Conservation (phyloP, 2,329 filamentous ascomycete species). For the Claviceps sp. region DNA sequence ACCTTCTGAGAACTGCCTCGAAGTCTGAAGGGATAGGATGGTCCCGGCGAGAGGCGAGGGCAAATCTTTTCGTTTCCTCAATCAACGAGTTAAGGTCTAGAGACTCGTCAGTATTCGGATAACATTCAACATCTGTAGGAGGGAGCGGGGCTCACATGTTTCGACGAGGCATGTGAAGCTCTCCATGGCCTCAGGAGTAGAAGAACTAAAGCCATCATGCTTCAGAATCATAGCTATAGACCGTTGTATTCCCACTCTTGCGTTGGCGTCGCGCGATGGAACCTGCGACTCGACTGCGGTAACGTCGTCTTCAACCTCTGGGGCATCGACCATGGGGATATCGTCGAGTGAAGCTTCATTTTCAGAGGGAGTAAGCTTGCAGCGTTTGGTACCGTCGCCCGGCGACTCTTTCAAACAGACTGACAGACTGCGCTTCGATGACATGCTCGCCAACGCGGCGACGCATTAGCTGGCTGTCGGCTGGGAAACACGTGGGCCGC, state of each 20-base stretch:
- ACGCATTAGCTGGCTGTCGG: background rate
- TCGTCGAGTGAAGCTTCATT: background rate
- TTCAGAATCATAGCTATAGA: conserved; percentile 42
- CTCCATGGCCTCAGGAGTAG: conserved; percentile 43
- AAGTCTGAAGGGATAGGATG: conserved; percentile 44
- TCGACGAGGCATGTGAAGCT: conserved; percentile 43
- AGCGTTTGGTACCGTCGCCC: conserved; percentile 19
- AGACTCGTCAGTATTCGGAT: conserved; percentile 8
- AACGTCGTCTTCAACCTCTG: conserved; percentile 7
- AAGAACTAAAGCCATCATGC: conserved; percentile 44
- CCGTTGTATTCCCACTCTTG: conserved; percentile 31
- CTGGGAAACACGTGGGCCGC: background rate
- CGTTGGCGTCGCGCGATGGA: conserved; percentile 20
- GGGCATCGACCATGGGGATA: background rate
- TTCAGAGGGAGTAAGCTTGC: background rate
- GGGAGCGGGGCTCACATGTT: conserved; percentile 33
- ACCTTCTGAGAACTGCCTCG: conserved; percentile 35
- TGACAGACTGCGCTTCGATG: conserved; percentile 24
- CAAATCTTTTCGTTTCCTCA: conserved; percentile 32
- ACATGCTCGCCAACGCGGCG: conserved; percentile 10
- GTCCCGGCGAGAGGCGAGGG: conserved; percentile 36
- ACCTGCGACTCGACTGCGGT: conserved; percentile 11
- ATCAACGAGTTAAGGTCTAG: conserved; percentile 37
- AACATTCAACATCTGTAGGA: background rate
- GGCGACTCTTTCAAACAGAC: conserved; percentile 14